Base-by-base conservation (phyloP, 208 protist genomes). In the Herpetomonas samuelpessoai region DNA sequence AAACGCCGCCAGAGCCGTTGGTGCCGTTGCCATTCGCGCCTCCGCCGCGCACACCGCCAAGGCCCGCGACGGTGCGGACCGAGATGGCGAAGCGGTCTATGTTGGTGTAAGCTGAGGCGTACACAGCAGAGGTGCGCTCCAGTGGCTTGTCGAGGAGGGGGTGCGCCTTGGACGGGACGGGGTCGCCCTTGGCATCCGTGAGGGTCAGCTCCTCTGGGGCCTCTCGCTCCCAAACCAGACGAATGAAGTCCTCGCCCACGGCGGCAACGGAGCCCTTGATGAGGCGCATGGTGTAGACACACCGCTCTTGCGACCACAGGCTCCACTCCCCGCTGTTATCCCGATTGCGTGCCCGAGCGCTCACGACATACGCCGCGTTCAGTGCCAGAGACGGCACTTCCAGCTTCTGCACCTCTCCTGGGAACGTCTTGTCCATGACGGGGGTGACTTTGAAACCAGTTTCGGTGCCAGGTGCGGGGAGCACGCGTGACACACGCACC, bases 211-310 rank as follows among this genome's bases (percentile, higher is more conserved):
- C 77, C 68, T 90, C 79, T 2, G 87, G 87, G 9, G 76, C 79
- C 1, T 78, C 68, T 41, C 88, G 52, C 22, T 41, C 44, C 92
- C 92, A 97, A 49, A 51, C 49, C 22, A 95, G 27, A 18, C 82
- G 85, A 44, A 95, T 67, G 66, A 88, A 97, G 58, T 91, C 83
- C 65, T 97, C 92, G 9, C 92, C 92, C 24, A 93, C 79, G 6
- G 86, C 83, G 27, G 69, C 68, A 25, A 93, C 73, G 39, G 71
- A 73, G 28, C 55, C 45, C 31, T 57, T 29, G 3, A 97, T 59
- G n/a, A 79, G 79, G 68, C 83, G 82, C 84, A 97, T 92, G 12
- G 92, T 97, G 73, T 86, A 85, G 9, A 97, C 61, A 61, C 75
- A 80, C 25, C 78, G 77, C 46, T 88, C 76, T 71, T 83, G 79